Evolutionary conservation across 768 basidiomycete genomes (phyloP), one percentile per base, ranked within the genome.

Genomic region (Russula sp.): DNA sequence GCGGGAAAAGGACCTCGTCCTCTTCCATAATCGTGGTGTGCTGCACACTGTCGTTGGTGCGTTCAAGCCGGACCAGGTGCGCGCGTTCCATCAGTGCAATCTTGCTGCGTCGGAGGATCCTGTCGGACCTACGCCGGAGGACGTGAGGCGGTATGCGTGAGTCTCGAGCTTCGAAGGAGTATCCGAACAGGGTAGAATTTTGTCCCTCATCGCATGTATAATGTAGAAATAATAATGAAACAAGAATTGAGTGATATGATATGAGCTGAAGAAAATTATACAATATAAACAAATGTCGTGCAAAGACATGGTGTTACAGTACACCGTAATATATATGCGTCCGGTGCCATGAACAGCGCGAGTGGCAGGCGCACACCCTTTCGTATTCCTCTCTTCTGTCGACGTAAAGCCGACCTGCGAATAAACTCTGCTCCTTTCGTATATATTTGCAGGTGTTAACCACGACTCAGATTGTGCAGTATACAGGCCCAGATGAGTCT

Each of bases 21-120:
- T 95, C 34, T 94, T 95, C 82, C 89, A 94, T 73, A 94, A 94
- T 75, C 83, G 90, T 9, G 90, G 90, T 11, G 79, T 91, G 11
- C 75, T 92, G 48, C 92, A 94, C 71, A 81, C 87, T 5, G 91
- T 94, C 69, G 86, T 88, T 18, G 88, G 88, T 28, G 84, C 88
- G 18, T 92, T 94, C 74, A 79, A 73, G 62, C 77, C 79, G 36
- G 84, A 86, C 49, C 80, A 89, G 73, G 83, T 90, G 6, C 80
- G 90, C 34, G 84, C 84, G 26, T 91, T 92, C 79, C 89, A 91
- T 72, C 89, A 90, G 75, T 93, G 92, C 77, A 92, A 92, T 72
- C 80, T 94, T n/a, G 92, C 92, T 24, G 88, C 87, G 4, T 88
- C 86, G 42, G 83, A 84, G 56, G 86, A 86, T 53, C 90, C 90